phyloP scores from a whole-genome alignment of 805 yeast species.

The Cephaloascus albidus region DNA sequence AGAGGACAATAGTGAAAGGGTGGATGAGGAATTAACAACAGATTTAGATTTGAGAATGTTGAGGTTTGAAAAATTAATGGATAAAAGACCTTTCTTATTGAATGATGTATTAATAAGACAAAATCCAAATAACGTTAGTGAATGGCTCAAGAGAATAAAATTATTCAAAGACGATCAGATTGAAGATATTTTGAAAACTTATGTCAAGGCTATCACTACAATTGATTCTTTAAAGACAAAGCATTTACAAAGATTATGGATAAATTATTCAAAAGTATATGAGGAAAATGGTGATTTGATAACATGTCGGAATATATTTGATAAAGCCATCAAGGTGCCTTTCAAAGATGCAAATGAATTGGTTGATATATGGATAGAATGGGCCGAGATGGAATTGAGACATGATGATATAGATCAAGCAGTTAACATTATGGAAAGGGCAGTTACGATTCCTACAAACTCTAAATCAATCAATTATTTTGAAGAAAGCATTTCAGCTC shows the following conservation, averaged over 20 bases:
- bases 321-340: constrained; percentile 64
- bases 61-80: constrained; percentile 44
- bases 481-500: constrained; percentile 41
- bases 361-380: constrained; percentile 59
- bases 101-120: constrained; percentile 63
- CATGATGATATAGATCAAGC: constrained; percentile 36
- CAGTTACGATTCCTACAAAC: constrained; percentile 11
- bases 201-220: constrained; percentile 53
- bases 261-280: constrained; percentile 57
- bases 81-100: constrained; percentile 45
- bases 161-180: constrained; percentile 30
- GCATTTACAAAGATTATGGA: constrained; percentile 58
- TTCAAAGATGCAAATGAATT: constrained; percentile 54
- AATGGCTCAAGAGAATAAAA: constrained; percentile 60
- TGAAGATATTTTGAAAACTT: constrained; percentile 41
- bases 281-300: constrained; percentile 41
- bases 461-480: constrained; percentile 13
- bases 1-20: constrained; percentile 7
- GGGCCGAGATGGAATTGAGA: constrained; percentile 62
- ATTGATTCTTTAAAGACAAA: constrained; percentile 53
- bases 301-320: constrained; percentile 54
- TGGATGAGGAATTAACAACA: constrained; percentile 9
- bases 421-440: constrained; percentile 19
- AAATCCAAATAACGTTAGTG: constrained; percentile 48
- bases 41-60: constrained; percentile 35